Evolutionary conservation across 2,329 filamentous ascomycete species (phyloP), one percentile per base, ranked within the genome.

Genomic region (Hymenoscyphus fraxineus): DNA sequence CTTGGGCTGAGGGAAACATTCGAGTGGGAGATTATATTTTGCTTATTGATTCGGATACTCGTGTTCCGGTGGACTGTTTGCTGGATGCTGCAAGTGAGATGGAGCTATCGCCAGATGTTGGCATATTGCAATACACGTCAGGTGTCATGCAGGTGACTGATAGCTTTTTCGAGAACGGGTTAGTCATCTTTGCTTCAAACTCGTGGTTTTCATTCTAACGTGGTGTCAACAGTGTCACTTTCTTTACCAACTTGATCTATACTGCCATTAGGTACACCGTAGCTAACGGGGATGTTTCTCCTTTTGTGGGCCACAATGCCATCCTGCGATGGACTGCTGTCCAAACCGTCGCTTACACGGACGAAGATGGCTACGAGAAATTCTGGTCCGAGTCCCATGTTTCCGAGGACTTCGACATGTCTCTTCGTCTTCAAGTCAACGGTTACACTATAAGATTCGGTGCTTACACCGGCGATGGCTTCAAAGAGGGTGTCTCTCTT

Each of bases 161-260:
- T 70, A 88, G 83, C 62, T 91, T 87, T 76, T 93, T 93, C 71
- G 90, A 93, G 76, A 88, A 88, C 69, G 88, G 85, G 15, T 65
- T 56, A 59, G 61, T 41, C 10, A 41, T 38, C 44, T 16, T 2
- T 9, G 1, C 13, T 12, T 16, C n/a, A 31, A 16, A 31, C 27
- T 54, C 9, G 19, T 10, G 10, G 9, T n/a, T 41, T 40, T 47
- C 6, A 35, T 56, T 32, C 56, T 60, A 64, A 39, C 54, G 6
- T 41, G 2, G n/a, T 40, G 3, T 9, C 32, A 54, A 31, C 16
- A 67, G 63, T 54, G 76, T 91, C 72, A 90, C 89, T 1, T 92
- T 89, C 78, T 92, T 92, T 78, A 92, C 90, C 55, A 87, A 92
- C 72, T 81, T 92, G 61, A 86, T 93, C 70, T 93, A 92, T 78